Percentiles rank a stretch among this genome's conserved stretches.
Evolutionary conservation across 371 early-diverging fungal genomes (phyloP).

Genomic region (Mortierella sp.): DNA sequence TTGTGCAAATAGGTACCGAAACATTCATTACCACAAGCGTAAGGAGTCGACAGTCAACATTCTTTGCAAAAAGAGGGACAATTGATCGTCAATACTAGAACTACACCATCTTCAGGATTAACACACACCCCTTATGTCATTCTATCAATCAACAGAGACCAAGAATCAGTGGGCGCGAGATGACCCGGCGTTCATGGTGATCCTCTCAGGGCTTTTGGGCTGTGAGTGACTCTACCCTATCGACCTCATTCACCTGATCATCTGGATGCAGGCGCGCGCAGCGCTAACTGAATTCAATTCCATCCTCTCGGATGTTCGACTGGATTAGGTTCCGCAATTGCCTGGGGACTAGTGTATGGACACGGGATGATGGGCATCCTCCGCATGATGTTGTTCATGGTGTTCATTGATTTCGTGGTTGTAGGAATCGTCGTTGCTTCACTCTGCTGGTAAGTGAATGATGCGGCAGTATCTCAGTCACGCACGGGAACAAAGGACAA

Average conservation of each 20-base stretch:
- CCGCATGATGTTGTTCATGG: constrained; percentile 75
- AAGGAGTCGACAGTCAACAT: constrained; percentile 25
- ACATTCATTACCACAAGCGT: constrained; percentile 94
- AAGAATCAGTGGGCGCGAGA: constrained; percentile 97
- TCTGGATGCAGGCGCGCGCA: no score
- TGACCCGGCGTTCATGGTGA: constrained; percentile 90
- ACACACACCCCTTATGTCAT: background rate
- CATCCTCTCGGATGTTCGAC: no score
- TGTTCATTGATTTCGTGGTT: constrained; percentile 78
- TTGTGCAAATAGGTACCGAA: constrained; percentile 73
- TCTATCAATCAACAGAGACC: constrained; percentile 70
- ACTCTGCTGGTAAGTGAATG: constrained; percentile 67
- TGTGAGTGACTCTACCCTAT: constrained; percentile 58
- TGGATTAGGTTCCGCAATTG: constrained; percentile 72
- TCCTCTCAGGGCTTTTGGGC: constrained; percentile 68
- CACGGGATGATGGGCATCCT: constrained; percentile 69
- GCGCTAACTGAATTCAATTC: no score
- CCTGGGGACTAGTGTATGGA: constrained; percentile 78
- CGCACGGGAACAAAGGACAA: no score
- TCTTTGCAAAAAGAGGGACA: background rate
- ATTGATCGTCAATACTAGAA: background rate
- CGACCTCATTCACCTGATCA: no score
- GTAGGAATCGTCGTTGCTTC: constrained; percentile 76
- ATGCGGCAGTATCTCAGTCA: background rate
- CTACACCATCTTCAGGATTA: background rate